Conservation (phyloP, 2,329 filamentous ascomycete genomes). For the Purpureocillium takamizusanense region DNA sequence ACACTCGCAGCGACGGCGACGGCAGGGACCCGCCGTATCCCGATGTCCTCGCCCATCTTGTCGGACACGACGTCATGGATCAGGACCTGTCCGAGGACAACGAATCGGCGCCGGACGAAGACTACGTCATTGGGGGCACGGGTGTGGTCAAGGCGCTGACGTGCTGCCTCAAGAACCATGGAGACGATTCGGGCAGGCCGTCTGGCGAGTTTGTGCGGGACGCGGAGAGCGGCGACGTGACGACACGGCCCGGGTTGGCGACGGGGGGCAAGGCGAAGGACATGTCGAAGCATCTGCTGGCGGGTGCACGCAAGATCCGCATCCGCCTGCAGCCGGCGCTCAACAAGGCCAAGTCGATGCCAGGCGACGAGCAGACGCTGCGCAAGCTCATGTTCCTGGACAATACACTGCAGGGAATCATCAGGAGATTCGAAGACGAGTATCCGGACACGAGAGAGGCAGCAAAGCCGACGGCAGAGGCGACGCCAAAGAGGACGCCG, state of each 20-base stretch:
- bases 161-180: constrained; percentile 77
- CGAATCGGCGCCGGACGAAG: constrained; percentile 71
- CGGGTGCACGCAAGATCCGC: constrained; percentile 82
- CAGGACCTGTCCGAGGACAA: constrained; percentile 48
- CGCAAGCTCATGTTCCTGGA: constrained; percentile 83
- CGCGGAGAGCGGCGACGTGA: constrained; percentile 39
- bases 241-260: constrained; percentile 29
- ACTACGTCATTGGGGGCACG: constrained; percentile 93
- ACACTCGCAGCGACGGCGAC: constrained; percentile 33
- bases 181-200: constrained; percentile 47
- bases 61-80: constrained; percentile 55
- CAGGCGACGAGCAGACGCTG: constrained; percentile 66
- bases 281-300: constrained; percentile 84
- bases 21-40: constrained; percentile 45
- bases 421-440: constrained; percentile 91
- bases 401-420: constrained; percentile 80
- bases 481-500: constrained; percentile 7
- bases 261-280: constrained; percentile 63
- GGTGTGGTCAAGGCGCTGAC: constrained; percentile 90
- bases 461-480: neutral
- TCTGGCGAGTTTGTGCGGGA: constrained; percentile 45
- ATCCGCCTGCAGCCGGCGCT: constrained; percentile 75
- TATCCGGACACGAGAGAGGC: constrained; percentile 72
- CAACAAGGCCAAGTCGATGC: constrained; percentile 58
- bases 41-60: constrained; percentile 77